phyloP scores from a whole-genome alignment of 257 asterid species.

The Petrea volubilis region DNA sequence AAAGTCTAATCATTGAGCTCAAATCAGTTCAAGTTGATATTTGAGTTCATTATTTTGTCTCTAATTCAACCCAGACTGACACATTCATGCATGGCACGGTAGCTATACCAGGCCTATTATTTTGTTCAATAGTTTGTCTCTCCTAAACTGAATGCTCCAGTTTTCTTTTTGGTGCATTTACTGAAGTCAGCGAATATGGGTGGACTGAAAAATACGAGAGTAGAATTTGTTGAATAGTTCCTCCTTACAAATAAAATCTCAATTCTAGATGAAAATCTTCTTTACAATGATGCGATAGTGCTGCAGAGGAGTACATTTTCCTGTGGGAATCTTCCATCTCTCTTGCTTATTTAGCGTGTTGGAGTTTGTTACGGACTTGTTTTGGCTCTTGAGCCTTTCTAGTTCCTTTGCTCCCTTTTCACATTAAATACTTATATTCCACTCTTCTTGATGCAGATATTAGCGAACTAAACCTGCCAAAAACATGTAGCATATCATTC shows the following conservation, averaged over 20 bases:
- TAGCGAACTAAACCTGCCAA: constrained; percentile 85
- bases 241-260: too few species aligned
- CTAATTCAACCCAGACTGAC: not conserved
- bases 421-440: constrained; percentile 2
- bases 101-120: too few species aligned
- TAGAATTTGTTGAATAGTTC: not conserved
- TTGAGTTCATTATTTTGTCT: not conserved
- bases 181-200: not conserved
- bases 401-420: not conserved
- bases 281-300: not conserved
- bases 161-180: too few species aligned
- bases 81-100: constrained; percentile 9
- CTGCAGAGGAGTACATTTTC: not conserved
- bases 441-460: constrained; percentile 54
- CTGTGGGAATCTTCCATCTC: not conserved
- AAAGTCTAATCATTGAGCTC: not conserved
- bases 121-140: too few species aligned
- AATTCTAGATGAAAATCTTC: not conserved
- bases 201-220: not conserved
- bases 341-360: constrained; percentile 7
- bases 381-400: not conserved
- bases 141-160: too few species aligned
- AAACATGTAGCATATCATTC: constrained; percentile 76
- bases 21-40: not conserved
- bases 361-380: not conserved